Evolutionary conservation across 768 basidiomycete species (phyloP), one percentile per base, ranked within the genome.

Genomic region (Pulveroboletus sp.): DNA sequence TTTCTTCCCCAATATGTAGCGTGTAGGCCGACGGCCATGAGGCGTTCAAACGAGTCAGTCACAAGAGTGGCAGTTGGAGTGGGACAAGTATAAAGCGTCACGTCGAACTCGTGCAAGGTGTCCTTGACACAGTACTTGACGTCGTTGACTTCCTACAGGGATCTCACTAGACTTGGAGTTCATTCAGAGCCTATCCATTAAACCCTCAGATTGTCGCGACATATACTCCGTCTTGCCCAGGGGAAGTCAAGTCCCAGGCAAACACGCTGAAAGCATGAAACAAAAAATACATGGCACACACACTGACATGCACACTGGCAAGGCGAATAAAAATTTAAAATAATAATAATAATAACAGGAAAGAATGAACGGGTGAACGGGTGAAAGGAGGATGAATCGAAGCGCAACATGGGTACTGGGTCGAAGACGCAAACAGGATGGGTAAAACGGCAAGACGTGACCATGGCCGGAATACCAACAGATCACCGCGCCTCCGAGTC

Each of bases 201-300:
- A 17, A 40, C 27, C 1, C 31, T 32, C 12, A 31, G n/a, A n/a
- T 24, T 47, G 12, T 26, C 18, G 1, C 24, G 3, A 18, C 17
- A 33, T 6, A n/a, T 21, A 1, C 31, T n/a, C 28, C 15, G 39
- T 32, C 38, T 43, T 28, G 8, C 32, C 36, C 24, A 37, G 35
- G 26, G 27, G 17, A 1, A 39, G 32, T 32, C 27, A 1, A 39
- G 32, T 32, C 27, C 36, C 6, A 28, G 18, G 8, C 24, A 43
- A 47, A 43, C 41, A 42, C 46, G 21, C 26, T 21, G 52, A 65
- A 47, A 62, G 52, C 62, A 63, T 17, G 40, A 41, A 51, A 37
- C 48, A n/a, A 41, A 27, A 42, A 18, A 11, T 52, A 44, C n/a
- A 55, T 37, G 39, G 41, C 38, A 46, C 40, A 43, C 33, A 40